Evolutionary conservation across 441 rosid species (phyloP).

Genomic region (Brassica balearica): DNA sequence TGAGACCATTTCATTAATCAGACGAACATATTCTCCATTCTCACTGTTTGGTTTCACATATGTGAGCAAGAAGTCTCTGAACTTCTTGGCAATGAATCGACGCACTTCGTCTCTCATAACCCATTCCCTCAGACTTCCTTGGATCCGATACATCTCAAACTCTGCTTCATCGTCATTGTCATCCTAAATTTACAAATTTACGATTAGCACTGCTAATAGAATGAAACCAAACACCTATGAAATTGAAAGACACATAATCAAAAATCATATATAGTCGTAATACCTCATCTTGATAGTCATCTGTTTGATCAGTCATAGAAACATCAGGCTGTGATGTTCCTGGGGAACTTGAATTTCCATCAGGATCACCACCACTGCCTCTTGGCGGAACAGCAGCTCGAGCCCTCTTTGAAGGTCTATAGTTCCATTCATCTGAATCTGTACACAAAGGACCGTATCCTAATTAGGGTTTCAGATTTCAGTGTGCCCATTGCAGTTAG

Average conservation of each 20-base stretch:
- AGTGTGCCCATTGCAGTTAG: not conserved
- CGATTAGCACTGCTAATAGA: not conserved
- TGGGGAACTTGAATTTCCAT: conserved; percentile 80
- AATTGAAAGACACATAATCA: not conserved
- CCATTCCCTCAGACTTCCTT: conserved; percentile 96
- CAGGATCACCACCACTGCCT: conserved; percentile 69
- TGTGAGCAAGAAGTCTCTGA: conserved; percentile 84
- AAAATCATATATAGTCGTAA: not conserved
- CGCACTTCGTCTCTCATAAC: conserved; percentile 97
- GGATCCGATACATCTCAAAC: conserved; percentile 92
- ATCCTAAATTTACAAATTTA: no score
- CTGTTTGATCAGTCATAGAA: conserved; percentile 91
- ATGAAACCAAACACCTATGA: not conserved
- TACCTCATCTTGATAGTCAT: conserved; percentile 76
- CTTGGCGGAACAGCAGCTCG: conserved; percentile 71
- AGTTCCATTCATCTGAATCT: conserved; percentile 88
- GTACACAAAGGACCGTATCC: not conserved
- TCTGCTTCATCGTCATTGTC: conserved; percentile 56
- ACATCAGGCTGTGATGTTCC: conserved; percentile 74
- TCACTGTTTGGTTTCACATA: conserved; percentile 76
- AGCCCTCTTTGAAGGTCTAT: conserved; percentile 81
- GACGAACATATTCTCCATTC: conserved; percentile 78
- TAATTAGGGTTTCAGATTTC: conserved; percentile 20
- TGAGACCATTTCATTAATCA: conserved; percentile 90
- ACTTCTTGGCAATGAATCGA: conserved; percentile 89